A percentile compares a stretch with the other conserved stretches of the same genome.
Conservation (phyloP, 2,329 filamentous ascomycete genomes). For the Cladorrhinum sp. region DNA sequence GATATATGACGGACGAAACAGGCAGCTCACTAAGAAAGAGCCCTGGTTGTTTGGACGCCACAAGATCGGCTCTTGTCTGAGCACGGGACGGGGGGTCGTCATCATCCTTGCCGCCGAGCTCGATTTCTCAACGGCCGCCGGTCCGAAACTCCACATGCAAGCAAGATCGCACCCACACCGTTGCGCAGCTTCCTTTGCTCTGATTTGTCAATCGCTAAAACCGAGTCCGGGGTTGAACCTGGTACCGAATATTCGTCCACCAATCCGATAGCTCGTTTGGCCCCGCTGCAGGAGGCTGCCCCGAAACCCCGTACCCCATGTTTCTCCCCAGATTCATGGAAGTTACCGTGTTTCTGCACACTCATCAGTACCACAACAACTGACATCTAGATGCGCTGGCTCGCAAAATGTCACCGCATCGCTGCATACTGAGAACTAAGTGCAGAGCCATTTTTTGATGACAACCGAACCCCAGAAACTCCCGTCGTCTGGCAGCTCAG, state of each 20-base stretch:
- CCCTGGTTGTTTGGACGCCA: conserved; percentile 21
- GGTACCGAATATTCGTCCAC: conserved; percentile 8
- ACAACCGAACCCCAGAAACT: conserved; percentile 3
- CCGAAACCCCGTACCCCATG: conserved; percentile 26
- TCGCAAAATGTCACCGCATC: conserved; percentile 1
- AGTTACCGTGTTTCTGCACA: conserved; percentile 14
- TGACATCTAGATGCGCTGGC: background rate
- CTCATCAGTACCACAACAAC: background rate
- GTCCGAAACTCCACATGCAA: conserved; percentile 32
- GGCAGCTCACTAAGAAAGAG: conserved; percentile 6
- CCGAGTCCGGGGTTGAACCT: background rate
- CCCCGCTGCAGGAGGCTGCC: conserved; percentile 22
- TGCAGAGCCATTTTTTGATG: conserved; percentile 3
- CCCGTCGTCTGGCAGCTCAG: background rate
- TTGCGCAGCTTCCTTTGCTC: conserved; percentile 9
- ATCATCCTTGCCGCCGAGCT: conserved; percentile 20
- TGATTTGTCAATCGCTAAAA: conserved; percentile 23
- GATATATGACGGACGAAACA: background rate
- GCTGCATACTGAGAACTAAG: conserved; percentile 5
- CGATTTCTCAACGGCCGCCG: conserved; percentile 28
- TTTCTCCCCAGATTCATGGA: conserved; percentile 13
- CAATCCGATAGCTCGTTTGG: conserved; percentile 15
- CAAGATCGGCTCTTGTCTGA: conserved; percentile 22
- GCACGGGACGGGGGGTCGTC: conserved; percentile 14
- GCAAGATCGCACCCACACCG: conserved; percentile 27